These are phyloP conservation scores for Auricularia heimuer DNA, from an alignment of 768 basidiomycete genomes.

Conservation along the genomic window DNA sequence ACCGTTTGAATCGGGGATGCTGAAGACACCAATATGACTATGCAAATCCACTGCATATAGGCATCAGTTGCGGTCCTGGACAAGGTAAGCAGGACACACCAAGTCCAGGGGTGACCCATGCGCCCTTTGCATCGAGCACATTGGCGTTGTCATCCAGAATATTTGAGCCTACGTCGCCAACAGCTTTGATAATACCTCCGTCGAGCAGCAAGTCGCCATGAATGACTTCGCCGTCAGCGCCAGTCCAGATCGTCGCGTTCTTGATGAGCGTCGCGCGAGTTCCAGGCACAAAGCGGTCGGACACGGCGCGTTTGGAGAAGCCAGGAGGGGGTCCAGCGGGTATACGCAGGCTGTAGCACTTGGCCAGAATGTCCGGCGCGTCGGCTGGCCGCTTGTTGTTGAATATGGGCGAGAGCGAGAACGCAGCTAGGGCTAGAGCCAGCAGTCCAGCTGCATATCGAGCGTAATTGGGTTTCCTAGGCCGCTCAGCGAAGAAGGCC, in stretches of 20 bases:
- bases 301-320: constrained; percentile 18
- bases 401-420: too few relatives aligned
- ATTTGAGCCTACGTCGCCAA: constrained; percentile 32
- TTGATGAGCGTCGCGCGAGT: constrained; percentile 45
- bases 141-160: constrained; percentile 12
- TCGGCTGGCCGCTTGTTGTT: not conserved
- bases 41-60: constrained; percentile 39
- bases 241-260: constrained; percentile 78
- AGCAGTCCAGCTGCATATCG: too few relatives aligned
- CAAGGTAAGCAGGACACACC: constrained; percentile 1
- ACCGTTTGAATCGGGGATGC: constrained; percentile 28
- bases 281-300: constrained; percentile 47
- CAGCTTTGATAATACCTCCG: constrained; percentile 48
- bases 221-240: constrained; percentile 44
- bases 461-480: too few relatives aligned
- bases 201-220: constrained; percentile 54
- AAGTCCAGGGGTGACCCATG: constrained; percentile 54
- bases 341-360: constrained; percentile 10
- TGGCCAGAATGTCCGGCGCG: constrained; percentile 7
- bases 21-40: constrained; percentile 42
- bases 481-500: too few relatives aligned
- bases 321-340: constrained; percentile 12
- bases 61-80: not conserved
- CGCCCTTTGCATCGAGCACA: constrained; percentile 44
- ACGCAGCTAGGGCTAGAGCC: too few relatives aligned